These are phyloP conservation scores for Cyamopsis tetragonoloba DNA, from an alignment of 306 rosid species.

Conservation along the genomic window DNA sequence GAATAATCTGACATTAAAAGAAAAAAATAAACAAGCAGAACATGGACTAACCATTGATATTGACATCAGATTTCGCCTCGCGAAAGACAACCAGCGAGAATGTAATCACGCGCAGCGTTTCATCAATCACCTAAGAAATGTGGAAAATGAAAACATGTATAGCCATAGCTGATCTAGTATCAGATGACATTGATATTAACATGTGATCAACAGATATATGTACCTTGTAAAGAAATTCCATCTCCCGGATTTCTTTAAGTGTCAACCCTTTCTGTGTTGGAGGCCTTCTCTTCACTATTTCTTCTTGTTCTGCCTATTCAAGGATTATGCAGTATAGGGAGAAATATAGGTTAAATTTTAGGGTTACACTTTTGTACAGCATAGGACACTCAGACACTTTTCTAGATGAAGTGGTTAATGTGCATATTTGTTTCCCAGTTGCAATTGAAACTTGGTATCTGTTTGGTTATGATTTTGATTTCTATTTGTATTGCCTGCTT, in stretches of 20 bases:
- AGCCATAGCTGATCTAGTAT: not conserved
- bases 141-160: not conserved
- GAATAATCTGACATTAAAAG: not conserved
- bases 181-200: not conserved
- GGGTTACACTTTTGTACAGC: not conserved
- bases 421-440: not conserved
- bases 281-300: conserved; percentile 57
- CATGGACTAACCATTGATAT: conserved; percentile 49
- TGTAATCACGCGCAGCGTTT: conserved; percentile 72
- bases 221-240: conserved; percentile 79
- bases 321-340: not conserved
- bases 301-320: conserved; percentile 77
- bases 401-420: not conserved
- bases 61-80: conserved; percentile 74
- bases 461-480: too few species aligned
- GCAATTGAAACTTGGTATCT: not conserved
- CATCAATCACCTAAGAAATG: conserved; percentile 66
- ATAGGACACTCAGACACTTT: not conserved
- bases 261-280: conserved; percentile 56
- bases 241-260: conserved; percentile 65
- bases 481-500: too few species aligned
- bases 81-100: conserved; percentile 78
- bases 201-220: not conserved
- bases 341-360: not conserved
- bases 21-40: not conserved